These are phyloP conservation scores for Aspergillus oerlinghausenensis DNA, from an alignment of 2,329 filamentous ascomycete genomes.

Conservation along the genomic window DNA sequence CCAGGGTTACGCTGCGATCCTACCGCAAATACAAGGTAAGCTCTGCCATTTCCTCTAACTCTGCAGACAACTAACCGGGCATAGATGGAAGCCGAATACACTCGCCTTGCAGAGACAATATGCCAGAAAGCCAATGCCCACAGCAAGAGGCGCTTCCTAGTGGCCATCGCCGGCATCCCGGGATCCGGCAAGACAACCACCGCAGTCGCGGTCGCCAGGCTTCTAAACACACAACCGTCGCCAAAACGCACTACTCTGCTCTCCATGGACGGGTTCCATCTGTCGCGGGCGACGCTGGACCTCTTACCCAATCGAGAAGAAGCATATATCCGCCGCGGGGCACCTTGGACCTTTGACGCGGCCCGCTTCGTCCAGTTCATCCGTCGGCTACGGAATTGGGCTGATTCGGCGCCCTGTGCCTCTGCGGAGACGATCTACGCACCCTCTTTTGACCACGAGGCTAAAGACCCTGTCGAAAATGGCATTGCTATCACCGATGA, in stretches of 20 bases:
- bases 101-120: conserved; percentile 14
- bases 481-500: conserved; percentile 22
- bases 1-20: background rate
- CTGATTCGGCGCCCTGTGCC: conserved; percentile 14
- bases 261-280: conserved; percentile 39
- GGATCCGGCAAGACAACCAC: conserved; percentile 35
- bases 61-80: background rate
- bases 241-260: conserved; percentile 17
- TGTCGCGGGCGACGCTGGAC: conserved; percentile 26
- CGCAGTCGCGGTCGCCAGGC: conserved; percentile 23
- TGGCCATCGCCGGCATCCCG: conserved; percentile 29
- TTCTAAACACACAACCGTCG: conserved; percentile 16
- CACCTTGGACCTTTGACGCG: conserved; percentile 37
- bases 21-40: conserved; percentile 1
- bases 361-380: conserved; percentile 26
- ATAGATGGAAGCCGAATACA: conserved; percentile 21
- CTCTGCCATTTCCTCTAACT: background rate
- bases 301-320: conserved; percentile 28
- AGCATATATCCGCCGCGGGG: conserved; percentile 33
- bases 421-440: conserved; percentile 18
- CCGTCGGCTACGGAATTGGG: conserved; percentile 20
- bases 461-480: conserved; percentile 31
- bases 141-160: conserved; percentile 17
- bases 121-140: conserved; percentile 13
- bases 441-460: conserved; percentile 33